Evolutionary conservation across 495 filamentous ascomycete species (phyloP), one percentile per base, ranked within the genome.

Genomic region (Mycothermus thermophilus): DNA sequence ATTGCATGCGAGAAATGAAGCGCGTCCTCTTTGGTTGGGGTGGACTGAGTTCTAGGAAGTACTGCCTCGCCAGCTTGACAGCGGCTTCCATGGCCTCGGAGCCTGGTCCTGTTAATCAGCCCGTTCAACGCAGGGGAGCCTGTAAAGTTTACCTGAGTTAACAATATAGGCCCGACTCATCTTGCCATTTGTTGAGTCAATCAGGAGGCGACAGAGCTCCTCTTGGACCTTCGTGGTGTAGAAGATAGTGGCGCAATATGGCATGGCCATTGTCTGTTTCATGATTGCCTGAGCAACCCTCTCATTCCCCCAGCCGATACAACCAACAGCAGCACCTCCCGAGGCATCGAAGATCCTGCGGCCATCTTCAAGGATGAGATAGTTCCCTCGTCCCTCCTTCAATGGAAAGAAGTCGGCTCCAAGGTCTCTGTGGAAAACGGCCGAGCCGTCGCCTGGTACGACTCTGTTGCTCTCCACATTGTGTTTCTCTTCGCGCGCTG

Each of bases 31-130:
- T 46, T 3, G 50, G 43, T 34, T 64, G 46, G 1, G 43, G 26
- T 3, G 38, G 41, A 14, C 30, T 41, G 14, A 43, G 48, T 55
- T 81, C 76, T 4, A 75, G 59, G 42, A 68, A 79, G 43, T 76
- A 83, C 50, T 85, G 79, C 9, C 71, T 64, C 13, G 75, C 69
- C 7, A 83, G 57, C 43, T 85, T 85, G 31, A 83, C 34, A 5
- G 54, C 52, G 8, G 57, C 58, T 37, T 59, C 54, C 50, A 58
- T 54, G 15, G 55, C 54, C 37, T 59, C 57, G 24, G 57, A 57
- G 13, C 58, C 53, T 42, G 50, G 56, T 56, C 50, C 3, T 55
- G 45, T 18, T 56, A 19, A 35, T 27, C 20, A 1, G 0, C 18
- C 8, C 1, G 29, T 9, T 23, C 6, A 13, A 18, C 4, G 1